Conservation (phyloP, 495 filamentous ascomycete genomes). For the Annulohypoxylon moriforme region DNA sequence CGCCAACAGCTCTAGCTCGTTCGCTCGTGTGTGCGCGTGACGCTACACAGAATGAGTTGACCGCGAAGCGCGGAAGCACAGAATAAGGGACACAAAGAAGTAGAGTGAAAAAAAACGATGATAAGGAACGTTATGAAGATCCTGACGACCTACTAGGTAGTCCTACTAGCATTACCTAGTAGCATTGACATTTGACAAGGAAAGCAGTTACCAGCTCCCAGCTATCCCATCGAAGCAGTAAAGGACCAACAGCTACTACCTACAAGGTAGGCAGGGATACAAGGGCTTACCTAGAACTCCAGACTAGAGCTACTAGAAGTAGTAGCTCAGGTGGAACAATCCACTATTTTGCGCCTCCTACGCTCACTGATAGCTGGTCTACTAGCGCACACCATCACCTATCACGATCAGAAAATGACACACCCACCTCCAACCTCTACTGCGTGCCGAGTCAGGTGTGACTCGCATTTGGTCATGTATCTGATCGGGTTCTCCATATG, state of each 20-base stretch:
- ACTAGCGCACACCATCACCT: constrained; percentile 42
- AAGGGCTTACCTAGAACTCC: constrained; percentile 3
- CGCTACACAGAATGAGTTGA: constrained; percentile 22
- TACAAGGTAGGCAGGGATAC: constrained; percentile 34
- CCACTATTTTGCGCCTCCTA: constrained; percentile 14
- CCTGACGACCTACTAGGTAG: too few species aligned
- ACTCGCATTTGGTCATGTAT: neutral
- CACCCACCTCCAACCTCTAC: constrained; percentile 22
- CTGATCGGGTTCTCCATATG: neutral
- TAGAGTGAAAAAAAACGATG: constrained; percentile 17
- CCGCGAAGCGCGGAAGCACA: constrained; percentile 32
- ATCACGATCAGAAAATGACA: constrained; percentile 40
- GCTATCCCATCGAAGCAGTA: constrained; percentile 3
- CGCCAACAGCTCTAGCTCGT: constrained; percentile 16
- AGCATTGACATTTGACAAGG: constrained; percentile 23
- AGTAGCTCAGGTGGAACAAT: constrained; percentile 36
- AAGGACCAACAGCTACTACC: neutral
- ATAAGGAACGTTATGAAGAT: constrained; percentile 27
- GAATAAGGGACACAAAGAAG: constrained; percentile 18
- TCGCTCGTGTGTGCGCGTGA: constrained; percentile 17
- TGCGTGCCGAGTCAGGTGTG: constrained; percentile 22
- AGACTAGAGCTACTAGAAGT: constrained; percentile 5
- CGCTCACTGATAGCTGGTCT: constrained; percentile 23
- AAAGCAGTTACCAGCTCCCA: constrained; percentile 28
- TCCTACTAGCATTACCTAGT: constrained; percentile 34